phyloP scores from a whole-genome alignment of 352 stramenopile genomes.

The Phytophthora pinifolia region DNA sequence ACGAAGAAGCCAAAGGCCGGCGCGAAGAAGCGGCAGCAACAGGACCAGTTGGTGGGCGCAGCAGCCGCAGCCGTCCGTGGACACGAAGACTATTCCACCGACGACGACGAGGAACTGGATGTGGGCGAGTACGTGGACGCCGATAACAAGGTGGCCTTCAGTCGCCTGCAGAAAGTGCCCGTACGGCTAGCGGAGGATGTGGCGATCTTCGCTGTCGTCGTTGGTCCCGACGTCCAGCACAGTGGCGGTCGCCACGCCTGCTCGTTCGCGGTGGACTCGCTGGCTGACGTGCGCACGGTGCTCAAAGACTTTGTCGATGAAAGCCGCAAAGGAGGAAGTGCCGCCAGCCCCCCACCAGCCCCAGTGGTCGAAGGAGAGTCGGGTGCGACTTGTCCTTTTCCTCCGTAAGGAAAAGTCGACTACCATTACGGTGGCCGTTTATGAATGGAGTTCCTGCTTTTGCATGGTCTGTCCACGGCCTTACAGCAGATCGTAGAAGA shows the following conservation, averaged over 20 bases:
- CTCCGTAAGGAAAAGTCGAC: conserved; percentile 3
- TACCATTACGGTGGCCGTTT: conserved; percentile 7
- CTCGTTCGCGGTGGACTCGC: conserved; percentile 66
- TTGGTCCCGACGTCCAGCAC: conserved; percentile 66
- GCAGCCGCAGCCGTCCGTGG: conserved; percentile 25
- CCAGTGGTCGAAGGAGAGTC: not conserved
- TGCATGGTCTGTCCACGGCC: not conserved
- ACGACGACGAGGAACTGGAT: conserved; percentile 58
- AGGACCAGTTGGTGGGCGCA: conserved; percentile 17
- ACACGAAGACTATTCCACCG: conserved; percentile 36
- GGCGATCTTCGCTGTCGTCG: conserved; percentile 70
- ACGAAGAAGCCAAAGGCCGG: conserved; percentile 13
- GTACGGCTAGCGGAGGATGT: conserved; percentile 65
- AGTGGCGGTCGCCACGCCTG: conserved; percentile 53
- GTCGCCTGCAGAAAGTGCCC: conserved; percentile 71
- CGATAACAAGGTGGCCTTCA: conserved; percentile 82
- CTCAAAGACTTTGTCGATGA: conserved; percentile 73
- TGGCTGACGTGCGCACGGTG: conserved; percentile 69
- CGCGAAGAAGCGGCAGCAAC: conserved; percentile 20
- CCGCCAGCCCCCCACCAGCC: conserved; percentile 1
- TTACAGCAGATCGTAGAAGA: conserved; percentile 76
- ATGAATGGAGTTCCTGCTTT: conserved; percentile 11
- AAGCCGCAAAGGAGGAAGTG: conserved; percentile 34
- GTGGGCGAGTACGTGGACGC: conserved; percentile 47
- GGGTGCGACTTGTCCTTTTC: not conserved